Evolutionary conservation across 2,329 filamentous ascomycete species (phyloP).

Genomic region (Reticulascus tulasneorum): DNA sequence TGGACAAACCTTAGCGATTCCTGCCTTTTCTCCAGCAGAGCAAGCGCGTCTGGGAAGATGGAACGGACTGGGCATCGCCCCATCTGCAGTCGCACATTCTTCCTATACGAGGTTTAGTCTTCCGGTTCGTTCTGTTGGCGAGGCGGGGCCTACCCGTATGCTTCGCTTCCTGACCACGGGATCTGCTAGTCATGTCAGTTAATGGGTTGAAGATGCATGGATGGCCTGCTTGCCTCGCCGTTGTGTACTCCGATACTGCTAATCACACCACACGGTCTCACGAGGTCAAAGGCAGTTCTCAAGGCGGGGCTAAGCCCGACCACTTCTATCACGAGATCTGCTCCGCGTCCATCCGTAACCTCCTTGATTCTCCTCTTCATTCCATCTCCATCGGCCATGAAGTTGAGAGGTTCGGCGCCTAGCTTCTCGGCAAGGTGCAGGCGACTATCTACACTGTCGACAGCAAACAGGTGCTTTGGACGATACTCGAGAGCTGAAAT

Average conservation of each 20-base stretch:
- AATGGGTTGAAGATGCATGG: not conserved
- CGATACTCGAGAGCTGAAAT: constrained; percentile 72
- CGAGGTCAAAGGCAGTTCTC: constrained; percentile 65
- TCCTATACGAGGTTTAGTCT: constrained; percentile 34
- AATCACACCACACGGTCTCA: constrained; percentile 70
- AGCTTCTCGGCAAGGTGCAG: constrained; percentile 68
- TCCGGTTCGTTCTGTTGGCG: not conserved
- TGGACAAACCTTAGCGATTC: constrained; percentile 59
- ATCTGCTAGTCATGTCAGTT: constrained; percentile 40
- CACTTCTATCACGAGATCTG: constrained; percentile 79
- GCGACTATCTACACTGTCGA: constrained; percentile 73
- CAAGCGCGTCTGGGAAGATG: constrained; percentile 62
- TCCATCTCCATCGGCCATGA: constrained; percentile 60
- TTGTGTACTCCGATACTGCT: constrained; percentile 76
- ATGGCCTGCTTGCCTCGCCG: constrained; percentile 49
- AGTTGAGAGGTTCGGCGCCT: constrained; percentile 82
- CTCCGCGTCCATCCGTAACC: constrained; percentile 74
- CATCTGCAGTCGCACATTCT: constrained; percentile 72
- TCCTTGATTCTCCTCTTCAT: constrained; percentile 68
- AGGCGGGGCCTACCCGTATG: constrained; percentile 42
- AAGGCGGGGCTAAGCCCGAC: constrained; percentile 68
- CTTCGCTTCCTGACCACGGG: constrained; percentile 62
- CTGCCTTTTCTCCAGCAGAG: constrained; percentile 62
- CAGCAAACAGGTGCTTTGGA: constrained; percentile 71
- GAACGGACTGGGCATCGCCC: constrained; percentile 72